A percentile compares a stretch with the other conserved stretches of the same genome.
Conservation (phyloP, 2,329 filamentous ascomycete species). For the Aspergillus sp. region DNA sequence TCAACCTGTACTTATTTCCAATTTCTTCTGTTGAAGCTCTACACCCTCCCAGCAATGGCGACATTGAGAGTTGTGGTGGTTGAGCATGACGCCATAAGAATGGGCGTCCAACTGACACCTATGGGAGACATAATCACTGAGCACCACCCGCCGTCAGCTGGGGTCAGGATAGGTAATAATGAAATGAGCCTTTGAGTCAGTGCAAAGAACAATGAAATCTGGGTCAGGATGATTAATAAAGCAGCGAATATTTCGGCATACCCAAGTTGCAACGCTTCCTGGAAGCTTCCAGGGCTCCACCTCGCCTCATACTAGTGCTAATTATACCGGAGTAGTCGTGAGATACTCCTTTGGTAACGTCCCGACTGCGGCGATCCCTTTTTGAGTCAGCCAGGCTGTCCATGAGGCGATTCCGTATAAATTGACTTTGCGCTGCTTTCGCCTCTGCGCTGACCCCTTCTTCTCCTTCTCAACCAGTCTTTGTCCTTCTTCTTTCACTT, state of each 20-base stretch:
- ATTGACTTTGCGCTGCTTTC: slow-evolving; percentile 29
- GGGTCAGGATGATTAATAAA: slow-evolving; percentile 10
- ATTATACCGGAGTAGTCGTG: neutral
- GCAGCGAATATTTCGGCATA: slow-evolving; percentile 11
- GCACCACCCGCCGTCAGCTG: neutral
- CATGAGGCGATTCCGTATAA: slow-evolving; percentile 26
- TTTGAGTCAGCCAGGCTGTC: slow-evolving; percentile 25
- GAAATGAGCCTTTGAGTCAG: neutral
- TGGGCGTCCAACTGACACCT: neutral
- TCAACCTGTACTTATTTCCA: neutral
- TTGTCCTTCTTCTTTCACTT: slow-evolving; percentile 15
- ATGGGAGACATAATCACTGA: neutral
- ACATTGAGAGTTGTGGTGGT: slow-evolving; percentile 7
- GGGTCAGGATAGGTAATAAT: neutral
- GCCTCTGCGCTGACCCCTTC: slow-evolving; percentile 20
- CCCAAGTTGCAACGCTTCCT: slow-evolving; percentile 7
- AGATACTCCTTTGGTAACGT: neutral
- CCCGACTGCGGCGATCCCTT: slow-evolving; percentile 11
- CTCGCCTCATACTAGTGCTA: neutral
- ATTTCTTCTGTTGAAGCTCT: neutral
- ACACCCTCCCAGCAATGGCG: neutral
- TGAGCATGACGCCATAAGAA: slow-evolving; percentile 9
- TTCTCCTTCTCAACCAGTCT: slow-evolving; percentile 13
- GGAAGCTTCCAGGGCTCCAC: slow-evolving; percentile 20
- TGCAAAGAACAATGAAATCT: slow-evolving; percentile 1